A percentile compares a stretch with the other conserved stretches of the same genome.
Conservation (phyloP, 208 protist species). For the Acanthamoeba quina region DNA sequence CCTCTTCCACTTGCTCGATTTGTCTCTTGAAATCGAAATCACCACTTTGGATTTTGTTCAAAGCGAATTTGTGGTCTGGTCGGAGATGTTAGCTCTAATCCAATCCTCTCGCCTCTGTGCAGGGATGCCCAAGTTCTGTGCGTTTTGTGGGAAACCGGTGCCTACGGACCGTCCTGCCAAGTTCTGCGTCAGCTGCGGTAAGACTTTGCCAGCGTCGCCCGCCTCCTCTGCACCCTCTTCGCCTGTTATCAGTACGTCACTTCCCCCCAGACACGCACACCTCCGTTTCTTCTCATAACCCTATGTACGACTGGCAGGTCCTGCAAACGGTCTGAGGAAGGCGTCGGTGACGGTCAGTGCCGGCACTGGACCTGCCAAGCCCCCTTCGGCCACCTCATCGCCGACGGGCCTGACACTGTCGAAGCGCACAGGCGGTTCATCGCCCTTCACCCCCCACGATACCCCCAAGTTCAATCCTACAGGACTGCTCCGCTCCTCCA, state of each 20-base stretch:
- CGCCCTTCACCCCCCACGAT: conserved; percentile 6
- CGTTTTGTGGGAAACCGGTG: conserved; percentile 31
- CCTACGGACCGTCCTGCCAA: conserved; percentile 5
- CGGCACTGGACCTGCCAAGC: neutral
- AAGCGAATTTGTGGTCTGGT: neutral
- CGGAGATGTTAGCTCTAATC: neutral
- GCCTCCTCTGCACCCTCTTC: conserved; percentile 19
- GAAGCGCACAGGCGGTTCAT: neutral
- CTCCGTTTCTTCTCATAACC: neutral
- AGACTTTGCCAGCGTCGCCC: conserved; percentile 18
- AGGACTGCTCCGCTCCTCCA: neutral
- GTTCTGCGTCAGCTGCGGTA: conserved; percentile 49
- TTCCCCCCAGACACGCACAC: neutral
- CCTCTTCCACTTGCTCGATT: neutral
- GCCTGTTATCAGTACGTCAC: neutral
- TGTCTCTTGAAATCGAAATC: neutral
- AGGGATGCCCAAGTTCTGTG: conserved; percentile 30
- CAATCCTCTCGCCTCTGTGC: neutral
- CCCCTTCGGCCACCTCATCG: neutral
- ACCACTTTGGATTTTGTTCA: neutral
- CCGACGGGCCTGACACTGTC: conserved; percentile 4
- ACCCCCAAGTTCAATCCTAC: conserved; percentile 32
- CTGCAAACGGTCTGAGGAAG: conserved; percentile 7
- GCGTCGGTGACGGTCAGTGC: neutral
- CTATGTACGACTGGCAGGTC: neutral